Base-by-base conservation (phyloP, 2,329 filamentous ascomycete species). In the Xylariaceae sp. region DNA sequence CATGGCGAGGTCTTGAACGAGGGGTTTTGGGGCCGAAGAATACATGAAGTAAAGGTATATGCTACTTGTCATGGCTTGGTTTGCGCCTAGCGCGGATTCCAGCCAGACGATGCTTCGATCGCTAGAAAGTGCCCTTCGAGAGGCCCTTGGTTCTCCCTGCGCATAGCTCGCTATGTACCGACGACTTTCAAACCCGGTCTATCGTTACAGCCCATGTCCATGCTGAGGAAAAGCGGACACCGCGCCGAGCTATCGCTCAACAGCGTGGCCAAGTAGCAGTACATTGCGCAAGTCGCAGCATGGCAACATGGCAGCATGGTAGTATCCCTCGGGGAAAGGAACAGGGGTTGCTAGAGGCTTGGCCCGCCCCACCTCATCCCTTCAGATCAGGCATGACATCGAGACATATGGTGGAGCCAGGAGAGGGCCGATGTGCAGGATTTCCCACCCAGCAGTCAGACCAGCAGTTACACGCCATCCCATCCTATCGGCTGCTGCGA, bases 1-100 rank as follows among this genome's bases (percentile, higher is more conserved):
- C 64, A 65, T 65, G 62, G 63, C 63, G 53, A 57, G 55, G 57
- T 58, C 62, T 45, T 63, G 58, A 54, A 62, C 47, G 47, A 55
- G 52, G 52, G 43, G 60, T 30, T 46, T 30, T 43, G 20, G 57
- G 49, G 40, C 30, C 40, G 16, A 30, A 21, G 18, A 43, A 27
- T 59, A 64, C 56, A 26, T 39, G 13, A 33, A 26, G 7, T 9
- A 23, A 6, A 26, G n/a, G n/a, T n/a, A n/a, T n/a, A n/a, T n/a
- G 36, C 55, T 62, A 62, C 30, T 46, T 3, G 42, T 23, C n/a
- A 24, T 49, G 11, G 50, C 47, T 47, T 57, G 36, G 15, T 30
- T 21, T 49, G 47, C 57, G 55, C 53, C 37, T 37, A 40, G 47
- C 45, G 35, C 44, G 15, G 35, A n/a, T 37, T 44, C 58, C 47